phyloP scores from a whole-genome alignment of 805 yeast genomes.

The Metschnikowia kofuensis region DNA sequence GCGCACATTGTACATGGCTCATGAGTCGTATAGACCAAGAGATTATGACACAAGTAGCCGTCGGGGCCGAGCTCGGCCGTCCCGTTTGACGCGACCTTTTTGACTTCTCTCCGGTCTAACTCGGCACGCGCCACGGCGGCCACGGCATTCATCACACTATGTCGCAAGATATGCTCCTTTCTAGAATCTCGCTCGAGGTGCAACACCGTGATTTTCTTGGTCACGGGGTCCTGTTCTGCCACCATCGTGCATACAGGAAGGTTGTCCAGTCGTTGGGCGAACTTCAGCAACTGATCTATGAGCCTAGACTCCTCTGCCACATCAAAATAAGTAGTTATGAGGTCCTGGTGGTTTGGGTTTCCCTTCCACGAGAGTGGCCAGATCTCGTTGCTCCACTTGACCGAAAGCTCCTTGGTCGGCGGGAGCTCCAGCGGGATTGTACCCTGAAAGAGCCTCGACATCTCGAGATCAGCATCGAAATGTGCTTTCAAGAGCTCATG shows the following conservation, averaged over 20 bases:
- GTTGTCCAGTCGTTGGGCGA: not conserved
- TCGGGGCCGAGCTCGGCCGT: not conserved
- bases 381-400: slow-evolving; percentile 59
- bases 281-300: slow-evolving; percentile 16
- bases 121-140: slow-evolving; percentile 59
- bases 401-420: slow-evolving; percentile 60
- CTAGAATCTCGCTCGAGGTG: slow-evolving; percentile 40
- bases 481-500: slow-evolving; percentile 18
- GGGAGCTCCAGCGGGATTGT: slow-evolving; percentile 66
- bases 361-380: slow-evolving; percentile 98
- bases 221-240: slow-evolving; percentile 51
- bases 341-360: slow-evolving; percentile 70
- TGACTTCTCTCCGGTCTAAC: not conserved
- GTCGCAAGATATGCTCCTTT: slow-evolving; percentile 53
- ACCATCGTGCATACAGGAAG: slow-evolving; percentile 58
- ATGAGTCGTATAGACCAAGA: slow-evolving; percentile 82
- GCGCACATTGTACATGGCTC: slow-evolving; percentile 97
- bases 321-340: slow-evolving; percentile 55
- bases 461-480: slow-evolving; percentile 10
- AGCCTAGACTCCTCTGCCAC: slow-evolving; percentile 38
- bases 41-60: slow-evolving; percentile 68
- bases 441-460: slow-evolving; percentile 8
- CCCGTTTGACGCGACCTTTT: too few species aligned
- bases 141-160: slow-evolving; percentile 74
- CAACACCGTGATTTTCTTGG: slow-evolving; percentile 26